These are phyloP conservation scores for Phytophthora syringae DNA, from an alignment of 352 stramenopile genomes.

Conservation along the genomic window DNA sequence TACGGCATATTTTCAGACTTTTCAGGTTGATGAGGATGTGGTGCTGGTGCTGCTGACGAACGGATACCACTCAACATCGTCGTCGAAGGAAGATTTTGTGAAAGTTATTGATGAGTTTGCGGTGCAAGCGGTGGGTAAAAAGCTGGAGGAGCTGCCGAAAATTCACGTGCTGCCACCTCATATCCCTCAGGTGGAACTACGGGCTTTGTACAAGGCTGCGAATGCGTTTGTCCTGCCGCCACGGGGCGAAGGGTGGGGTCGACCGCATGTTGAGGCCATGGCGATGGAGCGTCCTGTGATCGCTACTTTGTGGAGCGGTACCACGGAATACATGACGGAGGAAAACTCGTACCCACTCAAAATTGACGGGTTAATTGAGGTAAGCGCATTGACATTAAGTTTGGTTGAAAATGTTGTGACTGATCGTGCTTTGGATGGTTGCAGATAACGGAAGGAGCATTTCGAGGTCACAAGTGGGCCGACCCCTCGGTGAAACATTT, in stretches of 20 bases:
- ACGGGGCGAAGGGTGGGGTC: conserved; percentile 93
- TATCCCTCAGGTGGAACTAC: conserved; percentile 62
- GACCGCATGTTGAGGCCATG: conserved; percentile 95
- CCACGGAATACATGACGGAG: conserved; percentile 89
- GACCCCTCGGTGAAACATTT: conserved; percentile 84
- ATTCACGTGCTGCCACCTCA: conserved; percentile 71
- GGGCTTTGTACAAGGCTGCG: conserved; percentile 77
- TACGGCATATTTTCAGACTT: conserved; percentile 83
- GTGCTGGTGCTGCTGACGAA: conserved; percentile 89
- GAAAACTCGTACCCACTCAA: conserved; percentile 85
- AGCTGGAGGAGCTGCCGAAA: conserved; percentile 53
- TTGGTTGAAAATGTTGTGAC: not conserved
- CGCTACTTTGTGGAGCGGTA: conserved; percentile 93
- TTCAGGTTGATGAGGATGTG: conserved; percentile 65
- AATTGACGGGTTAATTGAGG: conserved; percentile 83
- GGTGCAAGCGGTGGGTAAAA: conserved; percentile 47
- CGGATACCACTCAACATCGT: conserved; percentile 76
- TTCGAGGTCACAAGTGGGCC: conserved; percentile 85
- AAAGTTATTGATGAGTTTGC: conserved; percentile 66
- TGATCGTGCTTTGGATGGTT: not conserved
- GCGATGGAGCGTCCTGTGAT: conserved; percentile 91
- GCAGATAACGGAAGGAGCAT: conserved; percentile 82
- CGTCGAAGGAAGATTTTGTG: conserved; percentile 57
- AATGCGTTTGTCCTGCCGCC: conserved; percentile 91
- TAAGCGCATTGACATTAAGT: conserved; percentile 20